Base-by-base conservation (phyloP, 352 stramenopile species). In the Phytophthora megakarya region DNA sequence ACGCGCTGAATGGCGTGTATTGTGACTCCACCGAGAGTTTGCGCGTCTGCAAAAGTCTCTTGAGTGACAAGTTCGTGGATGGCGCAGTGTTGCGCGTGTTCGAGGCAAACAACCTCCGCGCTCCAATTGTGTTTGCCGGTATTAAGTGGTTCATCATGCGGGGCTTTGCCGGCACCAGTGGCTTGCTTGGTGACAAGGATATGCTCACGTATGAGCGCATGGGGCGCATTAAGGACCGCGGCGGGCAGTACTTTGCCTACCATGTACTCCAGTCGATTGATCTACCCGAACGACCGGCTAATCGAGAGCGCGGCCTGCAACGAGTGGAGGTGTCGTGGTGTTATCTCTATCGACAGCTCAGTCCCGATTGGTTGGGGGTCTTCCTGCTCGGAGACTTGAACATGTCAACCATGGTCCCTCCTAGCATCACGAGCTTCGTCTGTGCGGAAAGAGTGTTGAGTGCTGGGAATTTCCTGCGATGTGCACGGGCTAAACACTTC, bases 61-160 rank as follows among this genome's bases (percentile, higher is more conserved):
- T 84, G 19, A 81, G 65, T 54, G 73, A 83, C 66, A 70, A 71
- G 15, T 85, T 84, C 51, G 67, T 85, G 28, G 79, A 86, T 46
- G 77, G 76, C 45, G 66, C 73, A 38, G 70, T 88, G 47, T 61
- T 88, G 32, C 70, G 79, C 33, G 75, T 88, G 15, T 81, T 85
- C 42, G 77, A 86, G 51, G 70, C 68, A 5, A 65, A 70, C 50
- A 49, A 69, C 45, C 46, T 85, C 44, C 67, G 70, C 11, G 72
- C 74, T 52, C 66, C 79, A 10, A 73, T 88, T 52, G 72, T 86
- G 30, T 88, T 88, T 44, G 70, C 76, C 5, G 79, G 76, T 21
- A 74, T 88, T 64, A 88, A 88, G 67, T 86, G 79, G 79, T 84
- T 80, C 26, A 67, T 73, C 16, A 62, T 83, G 57, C 73, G 80